A percentile compares a stretch with the other conserved stretches of the same genome.
Conservation (phyloP, 2,329 filamentous ascomycete species). For the Geosmithia morbida region DNA sequence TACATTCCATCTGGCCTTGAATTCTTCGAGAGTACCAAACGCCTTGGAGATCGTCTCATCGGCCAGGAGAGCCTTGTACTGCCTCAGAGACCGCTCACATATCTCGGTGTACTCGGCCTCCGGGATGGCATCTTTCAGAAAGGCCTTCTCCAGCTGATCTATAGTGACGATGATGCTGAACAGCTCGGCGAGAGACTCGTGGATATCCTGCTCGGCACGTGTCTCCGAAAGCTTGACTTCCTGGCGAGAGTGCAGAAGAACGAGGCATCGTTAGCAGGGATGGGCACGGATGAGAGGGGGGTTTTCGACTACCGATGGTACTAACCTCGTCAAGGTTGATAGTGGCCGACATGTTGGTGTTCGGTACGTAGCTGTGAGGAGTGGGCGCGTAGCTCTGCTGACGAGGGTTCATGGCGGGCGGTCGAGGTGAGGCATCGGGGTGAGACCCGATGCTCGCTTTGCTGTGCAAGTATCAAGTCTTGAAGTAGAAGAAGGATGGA, state of each 20-base stretch:
- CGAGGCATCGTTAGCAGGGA: conserved; percentile 1
- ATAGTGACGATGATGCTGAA: conserved; percentile 96
- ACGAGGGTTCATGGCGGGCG: conserved; percentile 33
- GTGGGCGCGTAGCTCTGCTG: conserved; percentile 78
- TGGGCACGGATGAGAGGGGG: not conserved
- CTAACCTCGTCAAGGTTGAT: conserved; percentile 86
- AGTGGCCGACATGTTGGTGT: conserved; percentile 66
- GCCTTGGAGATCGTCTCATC: conserved; percentile 83
- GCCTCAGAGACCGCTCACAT: conserved; percentile 82
- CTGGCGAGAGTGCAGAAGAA: conserved; percentile 24
- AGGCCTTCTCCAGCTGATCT: conserved; percentile 91
- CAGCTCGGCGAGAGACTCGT: conserved; percentile 91
- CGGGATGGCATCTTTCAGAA: conserved; percentile 84
- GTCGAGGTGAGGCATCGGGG: conserved; percentile 13
- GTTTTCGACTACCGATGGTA: no score
- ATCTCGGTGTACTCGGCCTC: conserved; percentile 93
- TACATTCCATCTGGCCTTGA: conserved; percentile 87
- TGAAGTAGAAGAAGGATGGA: not conserved
- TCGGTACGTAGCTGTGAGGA: conserved; percentile 82
- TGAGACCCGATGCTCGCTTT: not conserved
- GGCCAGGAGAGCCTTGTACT: conserved; percentile 88
- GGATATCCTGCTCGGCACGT: conserved; percentile 77
- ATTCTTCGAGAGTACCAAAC: conserved; percentile 79
- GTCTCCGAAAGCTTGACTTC: conserved; percentile 88
- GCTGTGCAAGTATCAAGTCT: not conserved